Percentiles rank a stretch among this genome's conserved stretches.
These are phyloP conservation scores for Eucommia ulmoides DNA, from an alignment of 257 asterid species.

Conservation along the genomic window DNA sequence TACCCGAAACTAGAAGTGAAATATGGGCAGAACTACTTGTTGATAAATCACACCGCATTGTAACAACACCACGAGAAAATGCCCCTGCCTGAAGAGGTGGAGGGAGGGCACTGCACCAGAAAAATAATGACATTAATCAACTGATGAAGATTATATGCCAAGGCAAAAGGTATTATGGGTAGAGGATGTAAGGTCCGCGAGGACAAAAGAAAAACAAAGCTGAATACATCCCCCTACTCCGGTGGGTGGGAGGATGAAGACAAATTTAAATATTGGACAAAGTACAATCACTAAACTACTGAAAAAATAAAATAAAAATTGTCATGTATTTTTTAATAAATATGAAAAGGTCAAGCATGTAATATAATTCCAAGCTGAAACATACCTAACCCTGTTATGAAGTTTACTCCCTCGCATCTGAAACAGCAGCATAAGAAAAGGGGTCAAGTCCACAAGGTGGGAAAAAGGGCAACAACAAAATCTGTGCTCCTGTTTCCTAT, in stretches of 20 bases:
- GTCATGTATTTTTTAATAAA: not conserved
- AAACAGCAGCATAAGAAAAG: conserved; percentile 14
- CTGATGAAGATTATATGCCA: no score
- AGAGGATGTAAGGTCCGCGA: no score
- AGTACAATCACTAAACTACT: no score
- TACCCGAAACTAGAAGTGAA: conserved; percentile 90
- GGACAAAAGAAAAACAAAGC: no score
- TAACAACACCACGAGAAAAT: conserved; percentile 93
- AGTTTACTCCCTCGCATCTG: conserved; percentile 96
- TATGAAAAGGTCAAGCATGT: not conserved
- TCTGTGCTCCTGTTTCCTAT: no score
- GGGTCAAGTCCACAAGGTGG: no score
- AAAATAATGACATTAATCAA: not conserved
- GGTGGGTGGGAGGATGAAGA: no score
- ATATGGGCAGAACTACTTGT: conserved; percentile 91
- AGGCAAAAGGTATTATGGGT: no score
- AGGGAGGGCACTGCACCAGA: conserved; percentile 72
- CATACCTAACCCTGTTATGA: conserved; percentile 90
- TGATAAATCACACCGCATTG: conserved; percentile 93
- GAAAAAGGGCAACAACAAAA: no score
- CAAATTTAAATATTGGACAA: no score
- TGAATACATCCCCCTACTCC: no score
- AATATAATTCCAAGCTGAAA: conserved; percentile 1
- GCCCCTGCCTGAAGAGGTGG: conserved; percentile 97
- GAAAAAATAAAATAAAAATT: not conserved